These are phyloP conservation scores for Beauveria varroae DNA, from an alignment of 2,329 filamentous ascomycete species.

Conservation along the genomic window DNA sequence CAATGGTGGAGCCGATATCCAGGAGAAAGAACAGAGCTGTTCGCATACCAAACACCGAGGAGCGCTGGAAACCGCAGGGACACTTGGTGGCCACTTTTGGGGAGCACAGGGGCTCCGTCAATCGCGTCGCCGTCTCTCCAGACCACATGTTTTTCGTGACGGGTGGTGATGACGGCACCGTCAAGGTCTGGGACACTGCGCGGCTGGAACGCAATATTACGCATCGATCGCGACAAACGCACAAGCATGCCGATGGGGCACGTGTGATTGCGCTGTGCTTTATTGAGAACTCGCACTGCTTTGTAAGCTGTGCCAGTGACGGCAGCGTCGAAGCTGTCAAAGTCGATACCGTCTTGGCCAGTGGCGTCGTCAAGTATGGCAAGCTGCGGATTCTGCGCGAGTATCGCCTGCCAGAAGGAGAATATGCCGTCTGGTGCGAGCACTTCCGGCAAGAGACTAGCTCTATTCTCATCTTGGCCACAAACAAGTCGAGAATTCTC, in stretches of 20 bases:
- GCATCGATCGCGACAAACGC: slow-evolving; percentile 77
- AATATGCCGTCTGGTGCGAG: slow-evolving; percentile 84
- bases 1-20: slow-evolving; percentile 64
- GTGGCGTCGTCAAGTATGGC: slow-evolving; percentile 61
- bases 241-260: slow-evolving; percentile 63
- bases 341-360: slow-evolving; percentile 48
- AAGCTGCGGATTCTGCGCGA: slow-evolving; percentile 70
- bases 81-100: slow-evolving; percentile 80
- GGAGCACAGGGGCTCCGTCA: slow-evolving; percentile 78
- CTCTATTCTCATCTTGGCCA: slow-evolving; percentile 81
- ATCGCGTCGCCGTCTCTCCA: slow-evolving; percentile 71
- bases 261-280: slow-evolving; percentile 81
- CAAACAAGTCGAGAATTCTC: slow-evolving; percentile 74
- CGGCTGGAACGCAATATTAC: slow-evolving; percentile 87
- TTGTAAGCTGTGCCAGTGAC: slow-evolving; percentile 83
- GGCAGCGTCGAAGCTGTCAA: slow-evolving; percentile 86
- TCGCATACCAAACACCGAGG: slow-evolving; percentile 37
- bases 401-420: slow-evolving; percentile 65
- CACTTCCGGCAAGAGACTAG: slow-evolving; percentile 77
- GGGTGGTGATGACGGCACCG: slow-evolving; percentile 80
- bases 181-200: slow-evolving; percentile 89
- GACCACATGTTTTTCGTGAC: slow-evolving; percentile 95
- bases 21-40: slow-evolving; percentile 45
- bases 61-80: slow-evolving; percentile 72
- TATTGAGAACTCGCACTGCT: slow-evolving; percentile 88